These are phyloP conservation scores for Phytophthora kernoviae DNA, from an alignment of 352 stramenopile species.

Conservation along the genomic window DNA sequence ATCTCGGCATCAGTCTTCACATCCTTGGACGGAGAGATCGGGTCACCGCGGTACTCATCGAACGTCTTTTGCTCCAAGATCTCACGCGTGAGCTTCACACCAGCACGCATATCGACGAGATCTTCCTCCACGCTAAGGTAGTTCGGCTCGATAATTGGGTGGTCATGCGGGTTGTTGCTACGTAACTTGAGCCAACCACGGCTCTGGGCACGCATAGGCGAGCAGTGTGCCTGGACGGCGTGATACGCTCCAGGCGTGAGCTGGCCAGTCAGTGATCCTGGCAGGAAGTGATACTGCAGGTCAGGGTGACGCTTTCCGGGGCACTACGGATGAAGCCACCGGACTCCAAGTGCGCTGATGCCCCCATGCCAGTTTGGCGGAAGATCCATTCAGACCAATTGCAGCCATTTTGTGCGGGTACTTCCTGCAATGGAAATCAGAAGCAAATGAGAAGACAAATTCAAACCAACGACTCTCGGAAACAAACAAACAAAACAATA, in stretches of 20 bases:
- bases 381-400: constrained; percentile 89
- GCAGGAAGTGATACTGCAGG: constrained; percentile 91
- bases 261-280: constrained; percentile 62
- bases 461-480: constrained; percentile 1
- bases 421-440: constrained; percentile 35
- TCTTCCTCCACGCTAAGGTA: constrained; percentile 87
- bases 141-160: constrained; percentile 89
- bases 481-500: constrained; percentile 1
- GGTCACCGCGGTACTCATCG: constrained; percentile 81
- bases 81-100: constrained; percentile 81
- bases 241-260: constrained; percentile 49
- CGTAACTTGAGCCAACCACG: constrained; percentile 83
- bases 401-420: constrained; percentile 88
- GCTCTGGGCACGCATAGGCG: constrained; percentile 87
- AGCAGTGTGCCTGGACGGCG: constrained; percentile 89
- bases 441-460: constrained; percentile 3
- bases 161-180: constrained; percentile 72
- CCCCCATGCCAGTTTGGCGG: constrained; percentile 66
- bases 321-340: constrained; percentile 75
- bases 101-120: constrained; percentile 76
- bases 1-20: constrained; percentile 75
- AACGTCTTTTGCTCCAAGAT: constrained; percentile 89
- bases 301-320: constrained; percentile 85
- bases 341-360: constrained; percentile 83
- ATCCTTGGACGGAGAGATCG: constrained; percentile 71